Evolutionary conservation across 495 filamentous ascomycete genomes (phyloP), one percentile per base, ranked within the genome.

Genomic region (Cercophora sp.): DNA sequence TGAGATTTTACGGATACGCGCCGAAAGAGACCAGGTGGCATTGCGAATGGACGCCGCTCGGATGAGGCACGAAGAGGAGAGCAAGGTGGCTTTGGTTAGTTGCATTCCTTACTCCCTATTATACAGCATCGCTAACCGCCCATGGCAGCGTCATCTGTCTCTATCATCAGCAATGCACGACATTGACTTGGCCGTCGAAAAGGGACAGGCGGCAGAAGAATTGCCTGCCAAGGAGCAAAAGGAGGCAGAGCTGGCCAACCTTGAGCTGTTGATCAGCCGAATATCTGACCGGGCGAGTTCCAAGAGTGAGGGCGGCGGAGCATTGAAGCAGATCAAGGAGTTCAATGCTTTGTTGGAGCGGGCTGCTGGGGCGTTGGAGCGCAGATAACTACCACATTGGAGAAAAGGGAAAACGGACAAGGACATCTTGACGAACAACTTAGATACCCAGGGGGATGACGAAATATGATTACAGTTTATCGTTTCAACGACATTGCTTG

Each of bases 21-120:
- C 71, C 35, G 80, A 88, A 67, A 70, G 85, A 24, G 82, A 89
- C 55, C 73, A 79, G 55, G 72, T 90, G 23, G 82, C 83, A 9
- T 59, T 89, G 52, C 77, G 77, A 42, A 86, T 85, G 77, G 87
- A 91, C 57, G 79, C 81, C 9, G 75, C 89, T 24, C 73, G 85
- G 20, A 79, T 77, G 36, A 76, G 74, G 56, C 83, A 87, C 45
- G 74, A 80, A 56, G 69, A 64, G 0, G 71, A 79, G 10, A 74
- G 66, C 22, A 70, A 67, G 54, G 69, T 71, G 51, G 68, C 72
- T 40, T 53, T 77, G 58, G 76, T 78, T 58, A 51, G 71, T 62
- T 43, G 44, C 43, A 19, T 50, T 24, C 5, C 4, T 9, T 15
- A 19, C 9, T 19, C 18, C 23, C 9, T n/a, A 19, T 16, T 22